Evolutionary conservation across 768 basidiomycete genomes (phyloP).

Genomic region (Mycena vitilis): DNA sequence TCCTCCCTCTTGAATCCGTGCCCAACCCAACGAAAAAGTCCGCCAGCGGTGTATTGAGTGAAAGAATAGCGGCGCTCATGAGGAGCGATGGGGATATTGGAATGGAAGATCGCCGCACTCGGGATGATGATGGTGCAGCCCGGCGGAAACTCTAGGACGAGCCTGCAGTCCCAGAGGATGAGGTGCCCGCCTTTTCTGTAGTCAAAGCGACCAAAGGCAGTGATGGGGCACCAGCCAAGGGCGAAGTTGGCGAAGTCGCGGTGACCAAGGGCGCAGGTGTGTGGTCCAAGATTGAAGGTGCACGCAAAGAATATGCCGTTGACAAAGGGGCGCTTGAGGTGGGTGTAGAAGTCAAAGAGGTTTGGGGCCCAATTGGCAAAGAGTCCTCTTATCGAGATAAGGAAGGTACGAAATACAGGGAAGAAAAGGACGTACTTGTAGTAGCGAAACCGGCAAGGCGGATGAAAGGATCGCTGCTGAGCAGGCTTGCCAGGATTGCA

Average conservation of each 20-base stretch:
- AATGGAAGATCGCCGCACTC: slow-evolving; percentile 10
- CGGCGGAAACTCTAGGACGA: slow-evolving; percentile 1
- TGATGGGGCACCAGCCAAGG: slow-evolving; percentile 4
- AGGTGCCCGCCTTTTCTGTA: not conserved
- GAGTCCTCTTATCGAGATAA: not conserved
- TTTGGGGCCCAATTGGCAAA: slow-evolving; percentile 11
- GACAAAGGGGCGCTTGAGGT: not conserved
- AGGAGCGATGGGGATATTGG: not conserved
- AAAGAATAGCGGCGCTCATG: slow-evolving; percentile 1
- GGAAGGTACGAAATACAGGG: not conserved
- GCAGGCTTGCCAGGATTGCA: not conserved
- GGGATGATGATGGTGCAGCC: slow-evolving; percentile 13
- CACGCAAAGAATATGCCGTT: not conserved
- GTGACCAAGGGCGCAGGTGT: not conserved
- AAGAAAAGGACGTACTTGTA: slow-evolving; percentile 3
- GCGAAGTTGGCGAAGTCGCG: not conserved
- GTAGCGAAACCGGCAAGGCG: slow-evolving; percentile 28
- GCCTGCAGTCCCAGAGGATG: not conserved
- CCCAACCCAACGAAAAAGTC: slow-evolving; percentile 9
- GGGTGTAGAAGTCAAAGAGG: not conserved
- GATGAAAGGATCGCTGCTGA: slow-evolving; percentile 2
- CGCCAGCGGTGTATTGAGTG: slow-evolving; percentile 7
- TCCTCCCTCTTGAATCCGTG: not conserved
- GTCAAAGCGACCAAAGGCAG: not conserved
- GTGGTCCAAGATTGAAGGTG: slow-evolving; percentile 4